Percentiles rank a stretch among this genome's conserved stretches.
Evolutionary conservation across 2,329 filamentous ascomycete genomes (phyloP).

Genomic region (Colletotrichum musae): DNA sequence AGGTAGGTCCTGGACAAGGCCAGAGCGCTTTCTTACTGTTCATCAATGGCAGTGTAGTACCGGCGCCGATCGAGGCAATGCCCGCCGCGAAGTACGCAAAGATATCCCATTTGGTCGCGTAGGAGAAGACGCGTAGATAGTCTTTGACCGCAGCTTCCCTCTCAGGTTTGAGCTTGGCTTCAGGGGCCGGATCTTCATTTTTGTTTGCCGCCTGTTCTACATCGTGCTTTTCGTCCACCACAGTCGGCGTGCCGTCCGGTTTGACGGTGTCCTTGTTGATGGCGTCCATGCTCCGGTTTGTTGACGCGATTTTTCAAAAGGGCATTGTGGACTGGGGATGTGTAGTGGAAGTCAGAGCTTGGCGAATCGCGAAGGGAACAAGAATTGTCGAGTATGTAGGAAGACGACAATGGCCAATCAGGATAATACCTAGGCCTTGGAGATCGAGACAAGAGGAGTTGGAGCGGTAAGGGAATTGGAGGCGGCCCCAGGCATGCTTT

Average conservation of each 20-base stretch:
- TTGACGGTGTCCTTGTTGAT: slow-evolving; percentile 5
- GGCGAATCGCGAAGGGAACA: background rate
- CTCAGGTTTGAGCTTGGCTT: slow-evolving; percentile 57
- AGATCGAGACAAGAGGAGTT: background rate
- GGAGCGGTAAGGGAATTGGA: background rate
- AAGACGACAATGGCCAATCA: background rate
- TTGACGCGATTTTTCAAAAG: background rate
- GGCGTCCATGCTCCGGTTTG: slow-evolving; percentile 5
- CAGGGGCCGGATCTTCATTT: slow-evolving; percentile 48
- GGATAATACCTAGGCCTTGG: background rate
- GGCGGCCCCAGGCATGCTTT: background rate
- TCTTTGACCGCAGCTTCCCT: slow-evolving; percentile 62
- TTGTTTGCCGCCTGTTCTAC: background rate
- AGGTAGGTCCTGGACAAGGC: slow-evolving; percentile 43
- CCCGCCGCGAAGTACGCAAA: slow-evolving; percentile 62
- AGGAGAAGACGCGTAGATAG: slow-evolving; percentile 67
- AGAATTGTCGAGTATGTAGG: background rate
- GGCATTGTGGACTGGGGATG: background rate
- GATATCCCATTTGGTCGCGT: slow-evolving; percentile 68
- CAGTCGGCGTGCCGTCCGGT: slow-evolving; percentile 7
- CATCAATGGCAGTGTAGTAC: slow-evolving; percentile 71
- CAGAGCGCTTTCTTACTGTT: slow-evolving; percentile 68
- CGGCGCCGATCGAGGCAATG: slow-evolving; percentile 66
- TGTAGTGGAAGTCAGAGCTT: background rate
- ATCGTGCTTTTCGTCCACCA: slow-evolving; percentile 24